A percentile compares a stretch with the other conserved stretches of the same genome.
phyloP scores from a whole-genome alignment of 1,139 yeast species.

The Williopsis jadinii region DNA sequence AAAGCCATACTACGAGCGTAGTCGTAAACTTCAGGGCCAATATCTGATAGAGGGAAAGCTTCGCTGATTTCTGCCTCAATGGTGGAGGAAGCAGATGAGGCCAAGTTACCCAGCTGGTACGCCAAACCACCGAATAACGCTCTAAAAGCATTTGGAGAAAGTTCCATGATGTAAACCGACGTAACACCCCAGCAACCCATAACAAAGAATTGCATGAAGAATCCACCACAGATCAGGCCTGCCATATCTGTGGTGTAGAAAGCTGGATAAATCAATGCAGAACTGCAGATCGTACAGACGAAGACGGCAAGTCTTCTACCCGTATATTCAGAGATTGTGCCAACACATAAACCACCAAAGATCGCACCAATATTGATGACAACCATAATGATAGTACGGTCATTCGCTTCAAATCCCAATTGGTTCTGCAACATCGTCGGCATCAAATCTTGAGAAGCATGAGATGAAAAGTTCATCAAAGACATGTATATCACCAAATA shows the following conservation, averaged over 20 bases:
- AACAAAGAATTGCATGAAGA: constrained; percentile 71
- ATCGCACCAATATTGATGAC: constrained; percentile 46
- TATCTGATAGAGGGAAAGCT: constrained; percentile 20
- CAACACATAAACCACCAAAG: constrained; percentile 41
- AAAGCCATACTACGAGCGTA: constrained; percentile 46
- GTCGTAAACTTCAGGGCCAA: constrained; percentile 21
- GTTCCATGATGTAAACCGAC: constrained; percentile 46
- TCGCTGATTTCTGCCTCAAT: constrained; percentile 37
- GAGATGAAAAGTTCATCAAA: constrained; percentile 46
- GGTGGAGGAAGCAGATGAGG: constrained; percentile 51
- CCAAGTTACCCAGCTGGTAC: constrained; percentile 53
- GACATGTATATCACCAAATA: constrained; percentile 41
- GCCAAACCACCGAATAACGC: constrained; percentile 46
- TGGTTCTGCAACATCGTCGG: constrained; percentile 42
- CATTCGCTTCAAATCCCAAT: constrained; percentile 28
- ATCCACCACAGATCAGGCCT: constrained; percentile 70
- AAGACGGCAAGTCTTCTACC: constrained; percentile 43
- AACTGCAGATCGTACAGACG: constrained; percentile 37
- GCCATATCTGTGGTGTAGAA: constrained; percentile 28
- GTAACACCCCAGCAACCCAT: constrained; percentile 54
- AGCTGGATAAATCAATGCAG: constrained; percentile 49
- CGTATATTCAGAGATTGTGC: constrained; percentile 36
- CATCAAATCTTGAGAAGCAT: constrained; percentile 49
- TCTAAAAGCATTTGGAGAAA: constrained; percentile 49
- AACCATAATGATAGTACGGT: constrained; percentile 38